Evolutionary conservation across 1,139 yeast species (phyloP), one percentile per base, ranked within the genome.

Genomic region (Suhomyces maxii): DNA sequence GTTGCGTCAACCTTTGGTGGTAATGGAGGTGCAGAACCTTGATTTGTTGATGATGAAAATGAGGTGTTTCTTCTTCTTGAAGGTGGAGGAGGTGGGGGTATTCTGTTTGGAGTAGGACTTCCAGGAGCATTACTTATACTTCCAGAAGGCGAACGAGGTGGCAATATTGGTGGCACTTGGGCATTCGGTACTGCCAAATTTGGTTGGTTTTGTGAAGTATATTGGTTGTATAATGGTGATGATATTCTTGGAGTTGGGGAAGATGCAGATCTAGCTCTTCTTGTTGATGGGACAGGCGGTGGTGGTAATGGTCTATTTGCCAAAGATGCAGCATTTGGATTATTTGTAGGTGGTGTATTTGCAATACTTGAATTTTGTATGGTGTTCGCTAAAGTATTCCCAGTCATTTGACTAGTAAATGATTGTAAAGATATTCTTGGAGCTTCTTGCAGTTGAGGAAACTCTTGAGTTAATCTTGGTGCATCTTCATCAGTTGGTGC

Each of bases 361-460:
- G 54, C 47, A 7, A 57, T 54, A 39, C 59, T 50, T 14, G 72
- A 51, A 49, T 73, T 73, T 43, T 65, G 70, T 37, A 65, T 39
- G 6, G 79, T 70, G 53, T 74, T 75, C n/a, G 64, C 59, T 36
- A 65, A 54, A 1, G 79, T 71, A 46, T 63, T 65, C 2, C 76
- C 77, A 1, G 79, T 71, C 79, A 73, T 73, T 53, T 74, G 79
- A 41, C 68, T 63, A 7, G 79, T 69, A 50, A 74, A 74, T 26
- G 76, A 67, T 52, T 70, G 74, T 25, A 76, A 60, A 7, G 75
- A 61, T 8, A 74, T 64, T 42, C 54, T 59, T 9, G 76, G 76
- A 6, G 45, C 34, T n/a, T 45, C 44, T 31, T 44, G 46, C 14
- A 47, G 46, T 10, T 46, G 48, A 18, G 23, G 23, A 18, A 18